Percentiles rank a stretch among this genome's conserved stretches.
phyloP scores from a whole-genome alignment of 352 stramenopile genomes.

The Pilasporangium apinafurcum region DNA sequence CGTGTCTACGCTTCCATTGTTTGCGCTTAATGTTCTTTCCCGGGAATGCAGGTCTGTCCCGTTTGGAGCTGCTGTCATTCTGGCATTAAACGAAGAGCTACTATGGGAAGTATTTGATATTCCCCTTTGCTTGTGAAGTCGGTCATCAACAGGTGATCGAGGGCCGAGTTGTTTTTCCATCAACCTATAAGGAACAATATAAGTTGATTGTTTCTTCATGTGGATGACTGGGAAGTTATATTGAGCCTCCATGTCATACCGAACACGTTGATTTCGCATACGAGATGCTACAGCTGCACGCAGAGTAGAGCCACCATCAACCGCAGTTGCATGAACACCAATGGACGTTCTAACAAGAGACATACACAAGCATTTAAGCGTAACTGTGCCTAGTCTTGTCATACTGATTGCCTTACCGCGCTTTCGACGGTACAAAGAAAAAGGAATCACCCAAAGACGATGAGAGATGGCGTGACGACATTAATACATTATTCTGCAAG shows the following conservation, averaged over 20 bases:
- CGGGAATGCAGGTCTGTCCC: too few species aligned
- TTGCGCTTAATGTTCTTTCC: too few species aligned
- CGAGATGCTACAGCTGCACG: conserved; percentile 71
- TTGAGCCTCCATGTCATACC: conserved; percentile 13
- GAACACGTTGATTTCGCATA: conserved; percentile 76
- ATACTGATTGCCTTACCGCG: conserved; percentile 17
- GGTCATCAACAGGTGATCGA: conserved; percentile 25
- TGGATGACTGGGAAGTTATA: background rate
- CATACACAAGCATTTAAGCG: background rate
- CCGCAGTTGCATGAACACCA: conserved; percentile 50
- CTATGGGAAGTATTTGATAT: background rate
- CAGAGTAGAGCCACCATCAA: conserved; percentile 74
- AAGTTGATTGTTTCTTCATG: too few species aligned
- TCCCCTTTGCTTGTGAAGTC: conserved; percentile 14
- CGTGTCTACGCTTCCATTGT: background rate
- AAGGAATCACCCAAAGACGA: conserved; percentile 84
- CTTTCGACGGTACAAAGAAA: conserved; percentile 68
- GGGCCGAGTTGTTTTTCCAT: conserved; percentile 78
- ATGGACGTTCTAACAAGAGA: conserved; percentile 23
- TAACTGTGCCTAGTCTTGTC: background rate
- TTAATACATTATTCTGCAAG: conserved; percentile 42
- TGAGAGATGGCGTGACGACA: conserved; percentile 73
- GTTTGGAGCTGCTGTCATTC: too few species aligned
- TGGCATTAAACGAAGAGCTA: background rate
- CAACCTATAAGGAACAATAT: conserved; percentile 33